Evolutionary conservation across 805 yeast genomes (phyloP).

Genomic region (Ascoidea tarda): DNA sequence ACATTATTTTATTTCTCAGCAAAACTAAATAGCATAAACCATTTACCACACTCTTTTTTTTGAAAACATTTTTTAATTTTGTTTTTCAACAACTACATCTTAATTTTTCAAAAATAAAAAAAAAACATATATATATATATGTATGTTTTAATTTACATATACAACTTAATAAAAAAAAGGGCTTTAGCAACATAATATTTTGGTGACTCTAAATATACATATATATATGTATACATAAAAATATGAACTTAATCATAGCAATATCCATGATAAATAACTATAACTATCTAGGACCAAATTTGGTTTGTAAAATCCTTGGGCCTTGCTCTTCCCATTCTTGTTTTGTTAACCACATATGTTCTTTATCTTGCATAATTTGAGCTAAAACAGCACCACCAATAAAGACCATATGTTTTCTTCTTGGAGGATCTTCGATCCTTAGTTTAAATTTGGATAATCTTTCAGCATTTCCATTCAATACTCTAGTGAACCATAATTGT

Average conservation of each 20-base stretch:
- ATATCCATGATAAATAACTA: too few species aligned
- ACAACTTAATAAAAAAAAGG: too few species aligned
- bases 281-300: constrained; percentile 78
- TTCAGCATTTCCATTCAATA: constrained; percentile 74
- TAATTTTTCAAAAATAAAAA: too few species aligned
- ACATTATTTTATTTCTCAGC: too few species aligned
- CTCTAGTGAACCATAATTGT: constrained; percentile 88
- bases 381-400: constrained; percentile 98
- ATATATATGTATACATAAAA: neutral
- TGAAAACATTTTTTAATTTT: too few species aligned
- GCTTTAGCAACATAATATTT: neutral
- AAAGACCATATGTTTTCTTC: constrained; percentile 98
- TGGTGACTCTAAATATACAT: neutral
- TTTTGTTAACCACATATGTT: constrained; percentile 93
- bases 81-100: too few species aligned
- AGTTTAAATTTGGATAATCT: constrained; percentile 88
- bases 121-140: too few species aligned
- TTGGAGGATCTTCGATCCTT: constrained; percentile 95
- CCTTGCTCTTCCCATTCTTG: constrained; percentile 99
- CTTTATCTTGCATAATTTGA: constrained; percentile 95
- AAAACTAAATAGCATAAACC: too few species aligned
- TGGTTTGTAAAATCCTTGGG: constrained; percentile 58
- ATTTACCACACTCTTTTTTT: too few species aligned
- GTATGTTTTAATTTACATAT: too few species aligned
- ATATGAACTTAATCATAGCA: neutral